Percentiles rank a stretch among this genome's conserved stretches.
Conservation (phyloP, 306 rosid species). For the Cucurbita ficifolia region DNA sequence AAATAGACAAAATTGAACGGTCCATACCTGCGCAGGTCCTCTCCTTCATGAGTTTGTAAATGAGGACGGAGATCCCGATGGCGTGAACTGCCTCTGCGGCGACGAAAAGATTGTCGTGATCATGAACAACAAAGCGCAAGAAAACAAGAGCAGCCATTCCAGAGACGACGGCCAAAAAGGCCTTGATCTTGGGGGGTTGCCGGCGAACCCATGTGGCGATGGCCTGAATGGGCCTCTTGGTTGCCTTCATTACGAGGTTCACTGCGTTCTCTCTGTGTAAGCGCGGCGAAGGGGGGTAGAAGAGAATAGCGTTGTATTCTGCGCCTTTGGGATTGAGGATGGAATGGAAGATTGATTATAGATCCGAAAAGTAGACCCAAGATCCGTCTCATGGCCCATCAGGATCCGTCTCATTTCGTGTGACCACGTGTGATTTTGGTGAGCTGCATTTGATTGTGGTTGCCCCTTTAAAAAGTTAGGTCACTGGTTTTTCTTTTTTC, state of each 20-base stretch:
- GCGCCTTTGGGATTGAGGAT: not conserved
- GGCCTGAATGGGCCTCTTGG: conserved; percentile 32
- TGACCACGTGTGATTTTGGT: not conserved
- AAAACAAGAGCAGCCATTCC: conserved; percentile 28
- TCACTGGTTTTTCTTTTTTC: not conserved
- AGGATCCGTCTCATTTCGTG: not conserved
- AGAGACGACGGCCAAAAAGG: conserved; percentile 28
- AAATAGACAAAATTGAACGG: not conserved
- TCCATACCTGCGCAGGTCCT: conserved; percentile 50
- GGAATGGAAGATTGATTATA: not conserved
- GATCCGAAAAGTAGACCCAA: not conserved
- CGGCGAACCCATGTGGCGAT: conserved; percentile 47
- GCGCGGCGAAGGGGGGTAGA: not conserved
- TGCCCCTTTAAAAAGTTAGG: not conserved
- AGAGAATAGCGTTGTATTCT: not conserved
- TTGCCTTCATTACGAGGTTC: conserved; percentile 26
- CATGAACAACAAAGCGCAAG: conserved; percentile 44
- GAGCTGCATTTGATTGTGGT: not conserved
- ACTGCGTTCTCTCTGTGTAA: not conserved
- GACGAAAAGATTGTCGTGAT: conserved; percentile 53
- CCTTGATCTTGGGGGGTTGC: conserved; percentile 58
- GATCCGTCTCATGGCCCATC: not conserved
- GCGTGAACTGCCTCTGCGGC: conserved; percentile 62
- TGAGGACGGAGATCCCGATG: conserved; percentile 49
- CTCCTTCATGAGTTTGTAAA: conserved; percentile 53